These are phyloP conservation scores for Funneliformis mosseae DNA, from an alignment of 192 early-diverging fungal species.

Conservation along the genomic window DNA sequence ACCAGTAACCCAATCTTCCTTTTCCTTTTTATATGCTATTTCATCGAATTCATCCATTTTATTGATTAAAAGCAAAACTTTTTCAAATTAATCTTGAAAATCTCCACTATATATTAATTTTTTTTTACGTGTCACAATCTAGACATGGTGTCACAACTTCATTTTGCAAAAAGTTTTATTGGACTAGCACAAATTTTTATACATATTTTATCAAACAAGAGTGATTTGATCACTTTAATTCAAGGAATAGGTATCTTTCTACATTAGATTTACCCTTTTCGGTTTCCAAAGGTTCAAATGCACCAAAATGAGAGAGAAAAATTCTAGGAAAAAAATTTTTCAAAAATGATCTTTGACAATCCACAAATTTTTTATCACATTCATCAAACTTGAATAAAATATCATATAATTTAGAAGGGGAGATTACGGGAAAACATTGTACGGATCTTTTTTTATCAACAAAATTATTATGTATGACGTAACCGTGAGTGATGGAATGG, in stretches of 20 bases:
- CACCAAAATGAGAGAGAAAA: not conserved
- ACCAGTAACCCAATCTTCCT: conserved; percentile 60
- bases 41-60: conserved; percentile 8
- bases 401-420: not conserved
- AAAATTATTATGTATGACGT: not conserved
- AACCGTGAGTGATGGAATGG: not conserved
- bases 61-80: not conserved
- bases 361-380: not conserved
- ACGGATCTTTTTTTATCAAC: not conserved
- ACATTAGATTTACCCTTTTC: not conserved
- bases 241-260: too few relatives aligned
- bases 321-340: not conserved
- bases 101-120: not conserved
- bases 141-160: not conserved
- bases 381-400: not conserved
- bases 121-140: not conserved
- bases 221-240: too few relatives aligned
- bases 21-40: conserved; percentile 51
- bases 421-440: not conserved
- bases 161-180: not conserved
- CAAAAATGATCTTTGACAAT: not conserved
- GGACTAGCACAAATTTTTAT: not conserved
- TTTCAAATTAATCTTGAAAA: not conserved
- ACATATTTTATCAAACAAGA: too few relatives aligned
- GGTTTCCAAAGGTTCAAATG: not conserved